phyloP scores from a whole-genome alignment of 345 rosid genomes.

The Camelina sativa region DNA sequence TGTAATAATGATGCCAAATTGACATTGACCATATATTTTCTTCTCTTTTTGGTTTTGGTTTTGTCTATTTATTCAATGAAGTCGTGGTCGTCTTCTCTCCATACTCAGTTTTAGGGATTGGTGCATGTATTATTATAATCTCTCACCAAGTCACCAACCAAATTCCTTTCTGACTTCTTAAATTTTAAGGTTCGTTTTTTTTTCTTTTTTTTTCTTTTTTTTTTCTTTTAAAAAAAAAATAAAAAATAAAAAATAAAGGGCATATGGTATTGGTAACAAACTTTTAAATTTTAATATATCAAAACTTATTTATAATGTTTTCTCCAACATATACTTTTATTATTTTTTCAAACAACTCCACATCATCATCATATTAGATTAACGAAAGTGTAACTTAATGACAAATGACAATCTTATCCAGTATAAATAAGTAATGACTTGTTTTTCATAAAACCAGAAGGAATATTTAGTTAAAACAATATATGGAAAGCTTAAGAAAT shows the following conservation, averaged over 20 bases:
- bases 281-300: background rate
- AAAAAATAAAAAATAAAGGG: too few relatives aligned
- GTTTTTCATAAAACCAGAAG: background rate
- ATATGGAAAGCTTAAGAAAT: background rate
- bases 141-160: constrained; percentile 40
- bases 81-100: constrained; percentile 24
- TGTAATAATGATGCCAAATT: constrained; percentile 26
- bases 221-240: too few relatives aligned
- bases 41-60: background rate
- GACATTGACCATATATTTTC: constrained; percentile 4
- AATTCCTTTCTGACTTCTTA: constrained; percentile 17
- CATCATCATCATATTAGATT: background rate
- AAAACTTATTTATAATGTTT: background rate
- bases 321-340: background rate
- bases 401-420: background rate
- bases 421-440: background rate
- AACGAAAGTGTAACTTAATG: background rate
- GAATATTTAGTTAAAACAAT: background rate
- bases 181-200: background rate
- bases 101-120: background rate
- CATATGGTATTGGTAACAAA: background rate
- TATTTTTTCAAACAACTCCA: background rate
- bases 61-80: background rate
- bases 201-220: background rate
- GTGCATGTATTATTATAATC: constrained; percentile 29